Evolutionary conservation across 192 early-diverging fungal species (phyloP).

Genomic region (Coemansia sp.): DNA sequence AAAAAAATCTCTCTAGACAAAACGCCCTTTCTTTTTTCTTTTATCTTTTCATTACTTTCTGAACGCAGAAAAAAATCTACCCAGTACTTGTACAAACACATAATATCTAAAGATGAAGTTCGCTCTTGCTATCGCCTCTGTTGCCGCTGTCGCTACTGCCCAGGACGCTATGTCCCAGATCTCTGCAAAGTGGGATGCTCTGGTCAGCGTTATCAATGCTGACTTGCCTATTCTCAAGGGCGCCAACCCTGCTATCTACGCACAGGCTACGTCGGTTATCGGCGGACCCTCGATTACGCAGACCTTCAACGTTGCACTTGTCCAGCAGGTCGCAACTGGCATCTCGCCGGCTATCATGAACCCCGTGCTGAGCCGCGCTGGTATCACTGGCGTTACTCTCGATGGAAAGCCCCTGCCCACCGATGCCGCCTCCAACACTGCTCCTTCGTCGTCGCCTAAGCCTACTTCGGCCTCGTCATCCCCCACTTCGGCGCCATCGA

Average conservation of each 20-base stretch:
- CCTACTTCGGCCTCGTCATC: slow-evolving; percentile 9
- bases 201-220: slow-evolving; percentile 39
- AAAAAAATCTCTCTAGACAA: slow-evolving; percentile 2
- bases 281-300: slow-evolving; percentile 43
- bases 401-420: slow-evolving; percentile 44
- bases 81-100: slow-evolving; percentile 14
- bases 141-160: slow-evolving; percentile 20
- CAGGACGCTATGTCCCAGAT: slow-evolving; percentile 40
- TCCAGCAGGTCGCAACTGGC: slow-evolving; percentile 53
- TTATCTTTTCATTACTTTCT: not conserved
- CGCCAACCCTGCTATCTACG: slow-evolving; percentile 41
- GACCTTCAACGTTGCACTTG: slow-evolving; percentile 27
- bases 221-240: slow-evolving; percentile 41
- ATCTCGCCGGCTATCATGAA: slow-evolving; percentile 50
- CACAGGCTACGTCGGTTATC: slow-evolving; percentile 40
- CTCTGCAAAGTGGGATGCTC: slow-evolving; percentile 37
- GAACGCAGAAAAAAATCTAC: not conserved
- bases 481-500: not conserved
- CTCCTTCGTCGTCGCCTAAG: not conserved
- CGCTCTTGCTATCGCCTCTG: slow-evolving; percentile 27
- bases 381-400: slow-evolving; percentile 41
- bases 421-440: not conserved
- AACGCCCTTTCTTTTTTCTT: slow-evolving; percentile 1
- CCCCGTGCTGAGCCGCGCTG: slow-evolving; percentile 42
- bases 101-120: slow-evolving; percentile 38